Evolutionary conservation across 768 basidiomycete species (phyloP), one percentile per base, ranked within the genome.

Genomic region (Mycena olivaceomarginata): DNA sequence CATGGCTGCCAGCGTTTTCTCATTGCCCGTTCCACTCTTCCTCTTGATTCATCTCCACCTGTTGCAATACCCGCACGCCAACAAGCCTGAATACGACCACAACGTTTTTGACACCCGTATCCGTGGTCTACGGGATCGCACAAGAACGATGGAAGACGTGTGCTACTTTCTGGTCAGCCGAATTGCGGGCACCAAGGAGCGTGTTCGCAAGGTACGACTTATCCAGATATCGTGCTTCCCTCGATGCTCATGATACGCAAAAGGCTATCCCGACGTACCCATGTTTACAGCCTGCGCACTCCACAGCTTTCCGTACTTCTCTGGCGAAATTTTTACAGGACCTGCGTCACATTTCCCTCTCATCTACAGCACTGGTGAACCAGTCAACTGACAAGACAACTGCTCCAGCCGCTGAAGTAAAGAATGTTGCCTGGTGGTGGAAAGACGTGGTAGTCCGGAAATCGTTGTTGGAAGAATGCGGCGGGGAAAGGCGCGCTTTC

Each of bases 31-130:
- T 18, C 81, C 88, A n/a, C 84, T 92, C 13, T 80, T 92, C 16
- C 84, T 93, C 15, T 85, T 92, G 11, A 82, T 92, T 10, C 91
- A 92, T 75, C 86, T 92, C 9, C 89, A 92, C 75, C 88, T 92
- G 15, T 84, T 93, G 20, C 85, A 88, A 70, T 91, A 90, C 80
- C 90, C 90, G 0, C 80, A 87, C 20, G 87, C 86, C 0, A 88
- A 91, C 74, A 86, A 87, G 18, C 82, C 89, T 6, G 89, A 89
- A 82, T 92, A 91, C 77, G 89, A 91, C 79, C 87, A 89, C 70
- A 82, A 88, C 70, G 77, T 91, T 12, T 91, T 92, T 81, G 84
- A 90, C 74, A 74, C 88, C 16, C 85, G 82, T 37, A 81, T 82
- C 59, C 88, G 87, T 57, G 89, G 91, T 18, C 81, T 92, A 67